Evolutionary conservation across 768 basidiomycete species (phyloP), one percentile per base, ranked within the genome.

Genomic region (Termitomyces sp.): DNA sequence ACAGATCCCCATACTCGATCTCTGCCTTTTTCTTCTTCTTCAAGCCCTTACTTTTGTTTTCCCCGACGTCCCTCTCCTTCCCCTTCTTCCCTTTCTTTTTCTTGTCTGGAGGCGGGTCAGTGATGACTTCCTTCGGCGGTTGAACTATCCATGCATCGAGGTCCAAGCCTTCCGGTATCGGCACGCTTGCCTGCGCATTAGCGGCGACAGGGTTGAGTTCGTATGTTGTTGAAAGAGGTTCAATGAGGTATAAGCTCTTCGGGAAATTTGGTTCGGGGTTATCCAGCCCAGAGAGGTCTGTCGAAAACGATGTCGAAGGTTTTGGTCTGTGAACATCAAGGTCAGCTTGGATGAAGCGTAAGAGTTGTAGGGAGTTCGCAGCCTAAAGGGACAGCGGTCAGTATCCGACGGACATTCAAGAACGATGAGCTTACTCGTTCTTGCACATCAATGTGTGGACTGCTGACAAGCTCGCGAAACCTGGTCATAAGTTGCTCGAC

Each of bases 91-190:
- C 70, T 56, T 79, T 80, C 66, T 82, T 84, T 56, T 79, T 82
- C 36, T 70, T 70, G 49, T 77, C 74, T 61, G 64, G 81, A 15
- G 66, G 66, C 62, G 71, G 77, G 47, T 68, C 69, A 55, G 65
- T 52, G 33, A 64, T 60, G 22, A 70, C 70, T 33, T 80, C 77
- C 1, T 70, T 73, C 1, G 79, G 75, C 9, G 85, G 85, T 2
- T 89, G 81, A 3, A 94, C 83, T 52, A 97, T 87, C 85, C 92
- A 94, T 0, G 76, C 70, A 57, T 97, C 91, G 4, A 98, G 78
- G 69, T 98, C 85, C 31, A 98, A 73, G 1, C 86, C 94, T 3
- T 90, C 89, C 0, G 97, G 97, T 2, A 91, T 61, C 5, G 82
- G 80, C 0, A 98, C 88, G 55, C 84, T 86, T 5, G 78, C 82